These are phyloP conservation scores for Umbilicus rupestris DNA, from an alignment of 164 flowering plant genomes.

Conservation along the genomic window DNA sequence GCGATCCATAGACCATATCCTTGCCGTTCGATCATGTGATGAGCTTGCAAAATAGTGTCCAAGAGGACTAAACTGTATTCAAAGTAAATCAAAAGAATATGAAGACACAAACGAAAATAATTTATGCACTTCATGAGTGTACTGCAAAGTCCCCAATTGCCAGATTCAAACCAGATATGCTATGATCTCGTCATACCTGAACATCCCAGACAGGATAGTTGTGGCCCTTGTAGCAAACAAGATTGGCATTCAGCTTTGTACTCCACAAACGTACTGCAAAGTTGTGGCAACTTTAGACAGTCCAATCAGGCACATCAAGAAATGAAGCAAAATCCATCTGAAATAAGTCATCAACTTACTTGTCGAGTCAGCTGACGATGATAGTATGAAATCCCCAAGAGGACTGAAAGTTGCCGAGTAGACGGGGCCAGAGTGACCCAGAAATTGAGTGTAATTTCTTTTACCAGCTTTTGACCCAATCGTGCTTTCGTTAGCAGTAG, in stretches of 20 bases:
- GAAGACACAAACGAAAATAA: neutral
- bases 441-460: slow-evolving; percentile 73
- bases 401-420: slow-evolving; percentile 89
- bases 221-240: slow-evolving; percentile 99
- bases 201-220: slow-evolving; percentile 99
- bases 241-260: slow-evolving; percentile 87
- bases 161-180: neutral
- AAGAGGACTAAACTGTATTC: slow-evolving; percentile 78
- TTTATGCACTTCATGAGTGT: neutral
- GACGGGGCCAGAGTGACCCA: slow-evolving; percentile 94
- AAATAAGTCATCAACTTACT: slow-evolving; percentile 29
- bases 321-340: neutral
- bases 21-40: slow-evolving; percentile 97
- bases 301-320: neutral
- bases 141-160: neutral
- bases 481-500: slow-evolving; percentile 28
- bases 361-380: slow-evolving; percentile 92
- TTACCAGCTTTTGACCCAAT: slow-evolving; percentile 41
- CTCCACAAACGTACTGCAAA: slow-evolving; percentile 91
- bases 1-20: slow-evolving; percentile 97
- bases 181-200: slow-evolving; percentile 42
- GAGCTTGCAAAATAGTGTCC: slow-evolving; percentile 98
- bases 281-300: slow-evolving; percentile 8
- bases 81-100: slow-evolving; percentile 3
- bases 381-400: slow-evolving; percentile 76